Evolutionary conservation across 352 stramenopile genomes (phyloP).

Genomic region (Phytophthora sansomeana): DNA sequence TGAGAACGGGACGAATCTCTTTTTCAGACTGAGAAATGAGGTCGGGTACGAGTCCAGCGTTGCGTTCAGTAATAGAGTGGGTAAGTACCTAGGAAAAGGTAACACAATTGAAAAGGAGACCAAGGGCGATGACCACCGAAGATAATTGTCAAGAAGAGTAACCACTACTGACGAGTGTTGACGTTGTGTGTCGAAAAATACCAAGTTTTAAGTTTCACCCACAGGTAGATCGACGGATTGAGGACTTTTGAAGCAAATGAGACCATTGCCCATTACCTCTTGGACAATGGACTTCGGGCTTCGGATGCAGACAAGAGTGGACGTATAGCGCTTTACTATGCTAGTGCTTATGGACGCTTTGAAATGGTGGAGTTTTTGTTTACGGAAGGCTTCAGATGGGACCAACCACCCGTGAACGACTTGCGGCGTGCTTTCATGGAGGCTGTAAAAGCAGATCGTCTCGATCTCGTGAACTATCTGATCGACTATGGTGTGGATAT

Average conservation of each 20-base stretch:
- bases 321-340: conserved; percentile 3
- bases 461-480: neutral
- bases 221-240: neutral
- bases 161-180: conserved; percentile 7
- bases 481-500: neutral
- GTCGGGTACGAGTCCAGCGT: too few relatives aligned
- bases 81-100: too few relatives aligned
- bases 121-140: neutral
- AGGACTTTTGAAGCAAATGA: too few relatives aligned
- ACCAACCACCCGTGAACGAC: neutral
- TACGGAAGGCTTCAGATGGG: neutral
- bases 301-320: neutral
- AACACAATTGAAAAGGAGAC: neutral
- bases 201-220: neutral
- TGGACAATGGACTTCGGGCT: conserved; percentile 1
- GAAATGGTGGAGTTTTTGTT: neutral
- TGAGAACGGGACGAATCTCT: too few relatives aligned
- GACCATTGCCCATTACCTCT: neutral
- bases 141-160: neutral
- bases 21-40: too few relatives aligned
- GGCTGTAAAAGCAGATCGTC: neutral
- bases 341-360: neutral
- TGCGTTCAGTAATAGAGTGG: too few relatives aligned
- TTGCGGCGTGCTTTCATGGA: neutral
- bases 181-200: conserved; percentile 1